phyloP scores from a whole-genome alignment of 2,329 filamentous ascomycete genomes.

The Phialophora tarda region DNA sequence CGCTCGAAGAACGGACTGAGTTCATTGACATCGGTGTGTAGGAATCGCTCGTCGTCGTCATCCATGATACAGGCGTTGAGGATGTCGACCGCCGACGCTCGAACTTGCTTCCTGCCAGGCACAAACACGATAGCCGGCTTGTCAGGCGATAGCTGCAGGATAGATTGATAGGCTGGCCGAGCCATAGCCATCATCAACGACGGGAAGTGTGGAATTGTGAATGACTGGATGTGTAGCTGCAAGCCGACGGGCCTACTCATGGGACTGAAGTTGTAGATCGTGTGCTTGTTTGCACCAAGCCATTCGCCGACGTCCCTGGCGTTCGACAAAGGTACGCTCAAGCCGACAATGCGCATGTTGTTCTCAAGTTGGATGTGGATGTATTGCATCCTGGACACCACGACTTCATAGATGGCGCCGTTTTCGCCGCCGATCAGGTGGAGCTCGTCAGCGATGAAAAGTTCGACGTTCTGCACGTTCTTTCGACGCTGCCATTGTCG shows the following conservation, averaged over 20 bases:
- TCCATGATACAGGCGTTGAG: conserved; percentile 85
- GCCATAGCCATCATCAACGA: conserved; percentile 99
- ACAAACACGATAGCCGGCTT: conserved; percentile 93
- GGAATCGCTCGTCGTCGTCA: conserved; percentile 90
- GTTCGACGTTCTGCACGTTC: conserved; percentile 85
- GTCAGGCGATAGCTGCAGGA: conserved; percentile 83
- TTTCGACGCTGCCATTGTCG: conserved; percentile 96
- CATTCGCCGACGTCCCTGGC: conserved; percentile 94
- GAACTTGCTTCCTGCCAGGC: conserved; percentile 89
- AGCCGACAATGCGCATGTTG: conserved; percentile 81
- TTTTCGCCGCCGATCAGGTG: conserved; percentile 86
- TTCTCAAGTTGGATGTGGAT: conserved; percentile 88
- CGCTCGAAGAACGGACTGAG: conserved; percentile 80
- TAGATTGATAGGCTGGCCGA: conserved; percentile 86
- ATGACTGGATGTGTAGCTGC: conserved; percentile 93
- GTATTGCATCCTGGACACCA: conserved; percentile 97
- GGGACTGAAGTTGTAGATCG: conserved; percentile 98
- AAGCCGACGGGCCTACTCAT: conserved; percentile 86
- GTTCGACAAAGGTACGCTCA: conserved; percentile 91
- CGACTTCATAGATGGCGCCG: conserved; percentile 91
- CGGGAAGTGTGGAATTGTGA: conserved; percentile 93
- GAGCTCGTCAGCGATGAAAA: conserved; percentile 94
- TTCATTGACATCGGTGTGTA: conserved; percentile 82
- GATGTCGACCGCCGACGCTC: conserved; percentile 83
- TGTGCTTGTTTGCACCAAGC: conserved; percentile 97